Percentiles rank a stretch among this genome's conserved stretches.
Conservation (phyloP, 345 rosid genomes). For the Trapa bicornis region DNA sequence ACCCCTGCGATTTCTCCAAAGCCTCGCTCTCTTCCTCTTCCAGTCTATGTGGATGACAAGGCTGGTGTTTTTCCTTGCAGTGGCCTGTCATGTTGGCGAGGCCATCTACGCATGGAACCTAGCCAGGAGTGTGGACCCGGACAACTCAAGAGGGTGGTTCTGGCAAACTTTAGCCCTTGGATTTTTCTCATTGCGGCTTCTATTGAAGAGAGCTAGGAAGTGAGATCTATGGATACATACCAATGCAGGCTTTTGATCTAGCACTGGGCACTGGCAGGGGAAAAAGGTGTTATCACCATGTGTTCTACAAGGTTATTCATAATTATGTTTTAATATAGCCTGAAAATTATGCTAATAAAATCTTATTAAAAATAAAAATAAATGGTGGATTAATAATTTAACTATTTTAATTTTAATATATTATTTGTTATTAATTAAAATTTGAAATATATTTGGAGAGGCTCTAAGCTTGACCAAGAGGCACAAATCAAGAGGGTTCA, state of each 20-base stretch:
- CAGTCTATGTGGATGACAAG: slow-evolving; percentile 35
- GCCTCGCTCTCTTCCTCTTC: slow-evolving; percentile 38
- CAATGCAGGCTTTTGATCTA: too few relatives aligned
- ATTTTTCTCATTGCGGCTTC: slow-evolving; percentile 41
- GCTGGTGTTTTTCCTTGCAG: slow-evolving; percentile 25
- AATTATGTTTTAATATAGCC: not conserved
- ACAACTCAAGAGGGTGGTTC: slow-evolving; percentile 69
- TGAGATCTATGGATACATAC: not conserved
- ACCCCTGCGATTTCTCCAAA: slow-evolving; percentile 46
- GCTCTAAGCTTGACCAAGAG: too few relatives aligned
- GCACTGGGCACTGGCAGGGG: not conserved
- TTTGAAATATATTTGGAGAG: too few relatives aligned
- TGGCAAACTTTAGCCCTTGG: slow-evolving; percentile 79
- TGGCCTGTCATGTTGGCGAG: slow-evolving; percentile 38
- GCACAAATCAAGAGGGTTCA: too few relatives aligned
- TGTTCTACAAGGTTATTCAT: not conserved
- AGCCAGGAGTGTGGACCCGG: slow-evolving; percentile 58
- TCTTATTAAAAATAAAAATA: too few relatives aligned
- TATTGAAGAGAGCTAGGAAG: slow-evolving; percentile 47
- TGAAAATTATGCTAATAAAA: too few relatives aligned
- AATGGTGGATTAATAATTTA: too few relatives aligned
- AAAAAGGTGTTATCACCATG: not conserved
- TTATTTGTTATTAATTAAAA: too few relatives aligned
- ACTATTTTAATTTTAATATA: too few relatives aligned
- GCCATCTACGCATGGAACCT: slow-evolving; percentile 47